Conservation (phyloP, 164 flowering plant genomes). For the Kalanchoe fedtschenkoi region DNA sequence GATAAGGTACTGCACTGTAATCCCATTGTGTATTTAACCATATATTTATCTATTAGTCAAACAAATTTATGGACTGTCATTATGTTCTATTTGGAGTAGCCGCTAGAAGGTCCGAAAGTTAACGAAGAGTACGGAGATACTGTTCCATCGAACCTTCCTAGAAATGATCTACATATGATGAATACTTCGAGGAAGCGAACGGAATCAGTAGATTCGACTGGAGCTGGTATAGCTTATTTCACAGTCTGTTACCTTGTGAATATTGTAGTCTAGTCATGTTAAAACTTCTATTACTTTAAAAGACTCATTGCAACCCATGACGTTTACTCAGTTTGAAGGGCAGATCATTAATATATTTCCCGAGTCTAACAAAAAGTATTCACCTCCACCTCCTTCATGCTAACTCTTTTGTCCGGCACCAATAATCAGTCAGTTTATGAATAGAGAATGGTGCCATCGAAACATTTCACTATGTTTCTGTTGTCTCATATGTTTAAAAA, state of each 20-base stretch:
- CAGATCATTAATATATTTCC: background rate
- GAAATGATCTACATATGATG: conserved; percentile 13
- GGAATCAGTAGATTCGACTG: conserved; percentile 12
- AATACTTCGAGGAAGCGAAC: background rate
- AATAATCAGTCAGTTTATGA: background rate
- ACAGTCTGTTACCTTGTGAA: background rate
- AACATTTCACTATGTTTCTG: background rate
- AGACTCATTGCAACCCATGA: background rate
- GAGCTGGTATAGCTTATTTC: conserved; percentile 31
- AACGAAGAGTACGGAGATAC: conserved; percentile 77
- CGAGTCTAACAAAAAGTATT: too few species aligned
- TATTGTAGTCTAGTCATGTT: background rate
- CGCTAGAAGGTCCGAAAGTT: conserved; percentile 26
- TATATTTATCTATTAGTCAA: background rate
- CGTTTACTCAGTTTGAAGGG: background rate
- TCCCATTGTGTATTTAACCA: too few species aligned
- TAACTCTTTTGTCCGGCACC: background rate
- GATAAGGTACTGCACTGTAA: conserved; percentile 23
- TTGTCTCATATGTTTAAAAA: background rate
- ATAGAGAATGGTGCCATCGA: background rate
- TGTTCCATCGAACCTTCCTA: conserved; percentile 61
- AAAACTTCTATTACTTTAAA: background rate
- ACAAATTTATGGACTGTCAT: background rate
- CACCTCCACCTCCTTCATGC: background rate
- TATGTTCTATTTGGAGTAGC: conserved; percentile 22